Evolutionary conservation across 345 rosid species (phyloP).

Genomic region (Crucihimalaya himalaica): DNA sequence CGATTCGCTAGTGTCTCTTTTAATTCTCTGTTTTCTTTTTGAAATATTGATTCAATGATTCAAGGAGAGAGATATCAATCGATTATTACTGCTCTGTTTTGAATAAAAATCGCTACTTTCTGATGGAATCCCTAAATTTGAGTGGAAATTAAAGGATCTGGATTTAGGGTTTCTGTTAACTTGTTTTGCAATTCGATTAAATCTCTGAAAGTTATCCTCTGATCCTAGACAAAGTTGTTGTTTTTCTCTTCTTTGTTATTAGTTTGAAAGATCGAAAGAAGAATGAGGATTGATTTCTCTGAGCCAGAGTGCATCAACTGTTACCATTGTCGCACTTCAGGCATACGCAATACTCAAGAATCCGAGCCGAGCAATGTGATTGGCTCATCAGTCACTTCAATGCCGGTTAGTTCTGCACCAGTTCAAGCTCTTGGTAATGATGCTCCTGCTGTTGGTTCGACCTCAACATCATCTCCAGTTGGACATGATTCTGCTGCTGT

Average conservation of each 20-base stretch:
- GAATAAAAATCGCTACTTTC: neutral
- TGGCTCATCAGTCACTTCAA: neutral
- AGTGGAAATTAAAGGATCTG: neutral
- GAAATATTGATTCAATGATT: neutral
- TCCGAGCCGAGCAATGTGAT: conserved; percentile 13
- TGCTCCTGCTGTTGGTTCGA: neutral
- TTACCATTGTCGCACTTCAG: neutral
- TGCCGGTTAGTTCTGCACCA: neutral
- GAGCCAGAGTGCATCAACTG: conserved; percentile 28
- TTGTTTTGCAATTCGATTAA: conserved; percentile 2
- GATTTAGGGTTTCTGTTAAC: conserved; percentile 5
- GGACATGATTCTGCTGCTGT: neutral
- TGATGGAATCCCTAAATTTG: neutral
- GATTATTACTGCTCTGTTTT: neutral
- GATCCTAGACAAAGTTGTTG: neutral
- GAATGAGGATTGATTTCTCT: conserved; percentile 23
- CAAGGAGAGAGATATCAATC: neutral
- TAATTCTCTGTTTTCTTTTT: neutral
- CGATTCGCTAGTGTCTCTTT: neutral
- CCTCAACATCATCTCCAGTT: conserved; percentile 4
- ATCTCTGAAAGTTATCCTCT: neutral
- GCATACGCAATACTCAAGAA: neutral
- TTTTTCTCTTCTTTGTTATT: neutral
- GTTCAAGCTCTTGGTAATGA: neutral
- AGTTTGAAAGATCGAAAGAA: conserved; percentile 17